These are phyloP conservation scores for Glaciozyma antarctica DNA, from an alignment of 768 basidiomycete species.

Conservation along the genomic window DNA sequence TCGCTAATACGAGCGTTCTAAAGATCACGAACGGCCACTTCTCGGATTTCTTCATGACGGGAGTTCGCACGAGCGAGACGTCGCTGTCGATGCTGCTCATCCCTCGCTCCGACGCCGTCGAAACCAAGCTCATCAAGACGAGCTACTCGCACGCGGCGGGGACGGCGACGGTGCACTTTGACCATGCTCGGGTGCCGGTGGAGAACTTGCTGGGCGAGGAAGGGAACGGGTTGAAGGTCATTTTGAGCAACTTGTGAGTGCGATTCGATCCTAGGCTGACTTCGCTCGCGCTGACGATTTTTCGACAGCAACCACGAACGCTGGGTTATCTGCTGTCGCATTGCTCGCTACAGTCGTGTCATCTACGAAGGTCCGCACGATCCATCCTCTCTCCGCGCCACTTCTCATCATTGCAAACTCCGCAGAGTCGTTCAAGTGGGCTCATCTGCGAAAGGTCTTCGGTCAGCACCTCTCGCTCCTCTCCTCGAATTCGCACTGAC, in stretches of 20 bases:
- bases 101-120: conserved; percentile 64
- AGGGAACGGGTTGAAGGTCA: conserved; percentile 59
- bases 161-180: conserved; percentile 69
- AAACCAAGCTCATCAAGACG: conserved; percentile 78
- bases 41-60: conserved; percentile 67
- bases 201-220: conserved; percentile 78
- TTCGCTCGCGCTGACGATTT: too few relatives aligned
- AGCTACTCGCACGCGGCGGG: conserved; percentile 82
- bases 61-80: conserved; percentile 52
- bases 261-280: too few relatives aligned
- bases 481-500: too few relatives aligned
- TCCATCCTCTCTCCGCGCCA: too few relatives aligned
- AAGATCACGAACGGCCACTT: conserved; percentile 45
- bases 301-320: conserved; percentile 58
- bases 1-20: too few relatives aligned
- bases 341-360: conserved; percentile 14
- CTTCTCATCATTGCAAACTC: too few relatives aligned
- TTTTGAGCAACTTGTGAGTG: conserved; percentile 67
- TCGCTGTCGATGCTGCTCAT: conserved; percentile 80
- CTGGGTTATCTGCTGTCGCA: conserved; percentile 68
- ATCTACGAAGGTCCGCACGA: conserved; percentile 6
- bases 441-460: conserved; percentile 78
- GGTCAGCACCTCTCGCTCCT: conserved; percentile 35
- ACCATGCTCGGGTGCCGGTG: conserved; percentile 74
- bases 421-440: conserved; percentile 52